Evolutionary conservation across 2,329 filamentous ascomycete genomes (phyloP), one percentile per base, ranked within the genome.

Genomic region (Blastomyces parvus): DNA sequence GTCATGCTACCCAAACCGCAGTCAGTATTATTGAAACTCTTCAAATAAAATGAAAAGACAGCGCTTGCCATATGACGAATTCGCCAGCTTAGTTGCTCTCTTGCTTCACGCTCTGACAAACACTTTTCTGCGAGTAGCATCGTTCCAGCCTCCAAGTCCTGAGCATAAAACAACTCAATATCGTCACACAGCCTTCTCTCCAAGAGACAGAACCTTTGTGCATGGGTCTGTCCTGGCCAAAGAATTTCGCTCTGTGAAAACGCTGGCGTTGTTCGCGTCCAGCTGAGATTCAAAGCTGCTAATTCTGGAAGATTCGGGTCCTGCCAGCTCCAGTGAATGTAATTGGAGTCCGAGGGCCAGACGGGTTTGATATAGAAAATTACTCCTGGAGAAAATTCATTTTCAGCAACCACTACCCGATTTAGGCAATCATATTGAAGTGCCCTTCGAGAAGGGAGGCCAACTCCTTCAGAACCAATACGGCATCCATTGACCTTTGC

Each of bases 151-250:
- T 60, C 22, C 22, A 60, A 33, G 50, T 60, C 40, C 30, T 60
- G 58, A 48, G n/a, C 58, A 27, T 60, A 60, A 22, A 48, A 60
- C 40, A 48, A 22, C 22, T 60, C n/a, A 33, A 60, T 25, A 60
- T 48, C 30, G 40, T 60, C 22, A 36, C 58, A 60, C 58, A 48
- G 22, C 25, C 58, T 60, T 60, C 40, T 60, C 19, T 60, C 40
- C 38, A 60, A 14, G 11, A 60, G 17, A 48, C 38, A 48, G 11
- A 48, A 60, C 19, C 9, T 30, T 50, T 11, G 1, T 4, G 58
- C 3, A 27, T 19, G 5, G 19, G 40, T 33, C 4, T 22, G 25
- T 30, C 30, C 40, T 27, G 44, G 38, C 11, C 9, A 22, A 30
- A 50, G 9, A 44, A 46, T 46, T 42, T 46, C 5, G 38, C 58